These are phyloP conservation scores for Pleurotus sapidus DNA, from an alignment of 768 basidiomycete genomes.

Conservation along the genomic window DNA sequence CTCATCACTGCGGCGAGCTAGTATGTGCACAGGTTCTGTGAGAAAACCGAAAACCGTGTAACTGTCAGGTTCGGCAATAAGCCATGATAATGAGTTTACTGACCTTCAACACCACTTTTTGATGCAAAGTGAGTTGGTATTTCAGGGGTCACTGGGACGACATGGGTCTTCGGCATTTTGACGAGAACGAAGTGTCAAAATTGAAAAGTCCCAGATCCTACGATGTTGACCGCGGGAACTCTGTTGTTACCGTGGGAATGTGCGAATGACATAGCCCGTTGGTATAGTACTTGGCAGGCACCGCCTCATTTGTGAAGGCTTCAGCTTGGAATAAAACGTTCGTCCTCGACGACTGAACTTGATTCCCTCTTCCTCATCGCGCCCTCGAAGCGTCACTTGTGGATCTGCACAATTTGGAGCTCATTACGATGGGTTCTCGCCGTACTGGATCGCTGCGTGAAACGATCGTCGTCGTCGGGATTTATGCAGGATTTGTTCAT, in stretches of 20 bases:
- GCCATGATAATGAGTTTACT: conserved; percentile 6
- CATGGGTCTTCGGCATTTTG: conserved; percentile 28
- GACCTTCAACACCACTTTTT: background rate
- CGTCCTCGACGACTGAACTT: no score
- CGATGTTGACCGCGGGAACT: background rate
- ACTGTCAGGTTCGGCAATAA: background rate
- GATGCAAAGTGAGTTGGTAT: background rate
- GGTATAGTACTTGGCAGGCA: background rate
- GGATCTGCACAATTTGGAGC: no score
- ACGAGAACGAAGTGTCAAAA: background rate
- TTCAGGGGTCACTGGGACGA: conserved; percentile 15
- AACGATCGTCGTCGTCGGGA: no score
- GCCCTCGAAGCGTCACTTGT: no score
- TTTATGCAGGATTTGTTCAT: no score
- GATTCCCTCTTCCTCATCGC: no score
- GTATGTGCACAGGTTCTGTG: conserved; percentile 47
- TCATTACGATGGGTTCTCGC: no score
- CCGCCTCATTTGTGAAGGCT: background rate
- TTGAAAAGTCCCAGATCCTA: background rate
- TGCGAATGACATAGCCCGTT: background rate
- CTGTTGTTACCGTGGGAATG: no score
- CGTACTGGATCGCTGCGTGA: no score
- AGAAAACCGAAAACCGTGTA: background rate
- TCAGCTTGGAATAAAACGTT: no score
- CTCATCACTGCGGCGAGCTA: conserved; percentile 47